A percentile compares a stretch with the other conserved stretches of the same genome.
Conservation (phyloP, 2,329 filamentous ascomycete species). For the Monosporascus sp. region DNA sequence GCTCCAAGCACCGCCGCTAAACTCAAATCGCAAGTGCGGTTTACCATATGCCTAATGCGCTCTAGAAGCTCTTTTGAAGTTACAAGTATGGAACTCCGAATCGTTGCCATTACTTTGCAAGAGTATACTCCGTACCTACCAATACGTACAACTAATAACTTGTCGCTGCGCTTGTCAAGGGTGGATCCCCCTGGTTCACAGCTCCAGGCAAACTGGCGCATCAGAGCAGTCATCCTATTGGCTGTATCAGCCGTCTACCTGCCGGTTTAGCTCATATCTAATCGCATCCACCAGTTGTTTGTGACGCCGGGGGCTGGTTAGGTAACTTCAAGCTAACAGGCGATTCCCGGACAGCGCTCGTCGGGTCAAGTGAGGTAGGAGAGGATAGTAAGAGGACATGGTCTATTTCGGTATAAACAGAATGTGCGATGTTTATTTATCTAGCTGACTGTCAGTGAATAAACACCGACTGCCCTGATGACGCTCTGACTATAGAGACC, state of each 20-base stretch:
- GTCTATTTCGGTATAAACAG: background rate
- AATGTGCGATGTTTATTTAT: too few species aligned
- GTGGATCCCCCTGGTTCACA: slow-evolving; percentile 15
- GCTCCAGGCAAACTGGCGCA: slow-evolving; percentile 25
- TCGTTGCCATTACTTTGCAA: too few species aligned
- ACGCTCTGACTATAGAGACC: too few species aligned
- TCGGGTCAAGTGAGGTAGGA: background rate
- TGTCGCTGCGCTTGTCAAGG: slow-evolving; percentile 18
- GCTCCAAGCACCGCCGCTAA: background rate
- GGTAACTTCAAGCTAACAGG: slow-evolving; percentile 19
- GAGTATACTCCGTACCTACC: slow-evolving; percentile 17
- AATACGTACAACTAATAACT: slow-evolving; percentile 5
- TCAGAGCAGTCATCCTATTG: slow-evolving; percentile 17
- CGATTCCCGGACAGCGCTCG: slow-evolving; percentile 1
- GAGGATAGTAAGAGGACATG: background rate
- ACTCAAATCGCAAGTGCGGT: background rate
- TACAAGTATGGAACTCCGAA: too few species aligned
- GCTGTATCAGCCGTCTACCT: slow-evolving; percentile 22
- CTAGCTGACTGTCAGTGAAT: too few species aligned
- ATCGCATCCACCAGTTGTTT: slow-evolving; percentile 25
- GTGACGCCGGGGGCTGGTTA: slow-evolving; percentile 15
- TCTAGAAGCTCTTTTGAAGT: too few species aligned
- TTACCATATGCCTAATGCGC: too few species aligned
- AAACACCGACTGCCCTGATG: too few species aligned
- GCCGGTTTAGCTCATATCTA: slow-evolving; percentile 27